A percentile compares a stretch with the other conserved stretches of the same genome.
These are phyloP conservation scores for Hypholoma sublateritium DNA, from an alignment of 768 basidiomycete genomes.

Conservation along the genomic window DNA sequence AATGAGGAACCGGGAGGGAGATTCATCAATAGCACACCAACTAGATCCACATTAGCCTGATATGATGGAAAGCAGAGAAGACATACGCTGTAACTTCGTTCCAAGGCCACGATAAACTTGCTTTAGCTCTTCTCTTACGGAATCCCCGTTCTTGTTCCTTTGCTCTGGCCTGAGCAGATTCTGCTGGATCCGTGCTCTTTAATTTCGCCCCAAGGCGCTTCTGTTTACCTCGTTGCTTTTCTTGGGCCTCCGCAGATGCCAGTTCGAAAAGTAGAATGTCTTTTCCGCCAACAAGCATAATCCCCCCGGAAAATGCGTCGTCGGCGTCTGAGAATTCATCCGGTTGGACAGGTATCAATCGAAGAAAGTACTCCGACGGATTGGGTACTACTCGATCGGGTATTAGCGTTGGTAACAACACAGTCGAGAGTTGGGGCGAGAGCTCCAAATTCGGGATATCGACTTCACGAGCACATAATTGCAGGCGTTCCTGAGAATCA, in stretches of 20 bases:
- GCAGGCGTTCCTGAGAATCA: slow-evolving; percentile 62
- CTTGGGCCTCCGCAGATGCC: slow-evolving; percentile 43
- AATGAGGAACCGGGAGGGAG: slow-evolving; percentile 50
- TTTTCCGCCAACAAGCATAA: slow-evolving; percentile 69
- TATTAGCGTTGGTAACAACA: slow-evolving; percentile 54
- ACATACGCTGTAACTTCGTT: slow-evolving; percentile 68
- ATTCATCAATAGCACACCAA: slow-evolving; percentile 50
- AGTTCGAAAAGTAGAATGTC: slow-evolving; percentile 65
- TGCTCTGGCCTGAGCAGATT: slow-evolving; percentile 45
- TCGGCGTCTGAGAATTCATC: slow-evolving; percentile 23
- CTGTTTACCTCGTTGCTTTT: slow-evolving; percentile 55
- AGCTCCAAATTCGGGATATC: slow-evolving; percentile 49
- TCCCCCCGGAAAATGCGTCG: slow-evolving; percentile 53
- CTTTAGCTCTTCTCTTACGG: slow-evolving; percentile 53
- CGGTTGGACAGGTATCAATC: slow-evolving; percentile 40
- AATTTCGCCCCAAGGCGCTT: slow-evolving; percentile 53
- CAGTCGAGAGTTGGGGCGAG: slow-evolving; percentile 42
- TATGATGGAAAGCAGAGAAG: neutral
- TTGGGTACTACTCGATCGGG: slow-evolving; percentile 47
- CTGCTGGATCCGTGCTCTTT: slow-evolving; percentile 40
- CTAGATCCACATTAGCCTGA: slow-evolving; percentile 28
- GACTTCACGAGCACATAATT: slow-evolving; percentile 62
- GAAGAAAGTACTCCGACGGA: slow-evolving; percentile 39
- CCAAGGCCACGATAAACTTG: slow-evolving; percentile 74
- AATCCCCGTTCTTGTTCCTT: slow-evolving; percentile 59